A percentile compares a stretch with the other conserved stretches of the same genome.
These are phyloP conservation scores for Neonothopanus nambi DNA, from an alignment of 1,284 basidiomycete species.

Conservation along the genomic window DNA sequence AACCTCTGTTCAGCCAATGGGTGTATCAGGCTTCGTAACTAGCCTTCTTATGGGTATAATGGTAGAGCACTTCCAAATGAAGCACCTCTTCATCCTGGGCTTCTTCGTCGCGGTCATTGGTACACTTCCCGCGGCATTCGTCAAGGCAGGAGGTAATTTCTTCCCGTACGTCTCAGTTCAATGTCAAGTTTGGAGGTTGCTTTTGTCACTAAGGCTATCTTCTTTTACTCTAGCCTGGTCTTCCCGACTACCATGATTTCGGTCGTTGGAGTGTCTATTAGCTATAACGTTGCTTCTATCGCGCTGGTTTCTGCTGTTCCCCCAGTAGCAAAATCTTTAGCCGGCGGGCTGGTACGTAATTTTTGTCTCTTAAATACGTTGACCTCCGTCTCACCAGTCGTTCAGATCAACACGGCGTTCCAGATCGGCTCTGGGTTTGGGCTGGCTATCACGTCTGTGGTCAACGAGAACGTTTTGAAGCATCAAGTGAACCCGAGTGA, in stretches of 20 bases:
- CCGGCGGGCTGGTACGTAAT: slow-evolving; percentile 2
- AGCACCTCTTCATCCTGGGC: background rate
- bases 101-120: background rate
- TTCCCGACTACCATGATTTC: slow-evolving; percentile 4
- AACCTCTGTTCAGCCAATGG: background rate
- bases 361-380: too few species aligned
- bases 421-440: slow-evolving; percentile 8
- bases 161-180: background rate
- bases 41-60: background rate
- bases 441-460: slow-evolving; percentile 8
- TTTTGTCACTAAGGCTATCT: too few species aligned
- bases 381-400: background rate
- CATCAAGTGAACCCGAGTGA: background rate
- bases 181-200: background rate
- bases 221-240: background rate
- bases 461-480: slow-evolving; percentile 8
- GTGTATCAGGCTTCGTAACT: background rate
- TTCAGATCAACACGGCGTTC: slow-evolving; percentile 6
- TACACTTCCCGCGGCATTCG: slow-evolving; percentile 5
- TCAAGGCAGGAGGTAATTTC: slow-evolving; percentile 3
- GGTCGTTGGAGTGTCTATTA: background rate
- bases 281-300: slow-evolving; percentile 6
- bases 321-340: slow-evolving; percentile 1
- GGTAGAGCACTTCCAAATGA: slow-evolving; percentile 6
- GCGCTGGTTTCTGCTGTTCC: slow-evolving; percentile 9